Evolutionary conservation across 73 alveolate genomes (phyloP).

Genomic region (Blepharisma stoltei): DNA sequence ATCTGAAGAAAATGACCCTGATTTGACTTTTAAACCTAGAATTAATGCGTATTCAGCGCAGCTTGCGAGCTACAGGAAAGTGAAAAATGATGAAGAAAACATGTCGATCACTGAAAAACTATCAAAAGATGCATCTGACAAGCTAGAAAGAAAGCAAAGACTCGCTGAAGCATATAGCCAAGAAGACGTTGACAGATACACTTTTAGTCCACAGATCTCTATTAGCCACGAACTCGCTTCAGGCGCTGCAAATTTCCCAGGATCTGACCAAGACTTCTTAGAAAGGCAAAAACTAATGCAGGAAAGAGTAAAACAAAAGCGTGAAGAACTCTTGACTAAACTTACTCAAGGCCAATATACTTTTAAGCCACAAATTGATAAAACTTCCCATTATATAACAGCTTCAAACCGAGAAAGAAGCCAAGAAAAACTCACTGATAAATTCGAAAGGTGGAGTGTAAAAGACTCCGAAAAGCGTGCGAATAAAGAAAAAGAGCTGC

Average conservation of each 20-base stretch:
- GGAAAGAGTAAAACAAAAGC: not conserved
- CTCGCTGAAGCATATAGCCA: not conserved
- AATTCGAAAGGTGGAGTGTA: not conserved
- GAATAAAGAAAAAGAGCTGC: not conserved
- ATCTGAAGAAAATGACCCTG: conserved; percentile 27
- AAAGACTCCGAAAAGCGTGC: not conserved
- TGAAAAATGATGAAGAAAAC: not conserved
- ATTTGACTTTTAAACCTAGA: conserved; percentile 17
- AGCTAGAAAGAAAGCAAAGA: not conserved
- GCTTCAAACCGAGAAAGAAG: conserved; percentile 1
- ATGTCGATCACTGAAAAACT: not conserved
- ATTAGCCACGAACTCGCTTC: not conserved
- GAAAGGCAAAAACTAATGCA: conserved; percentile 26
- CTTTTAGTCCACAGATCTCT: conserved; percentile 17
- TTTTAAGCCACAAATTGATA: conserved; percentile 16
- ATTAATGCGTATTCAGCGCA: conserved; percentile 15
- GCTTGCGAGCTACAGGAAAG: not conserved
- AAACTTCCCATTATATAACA: conserved; percentile 15
- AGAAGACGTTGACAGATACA: not conserved
- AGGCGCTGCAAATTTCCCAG: too few species aligned
- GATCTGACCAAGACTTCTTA: not conserved
- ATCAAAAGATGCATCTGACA: not conserved
- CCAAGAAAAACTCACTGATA: not conserved
- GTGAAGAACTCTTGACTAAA: not conserved
- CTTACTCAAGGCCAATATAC: not conserved